phyloP scores from a whole-genome alignment of 2,329 filamentous ascomycete genomes.

The Calonectria ilicicola region DNA sequence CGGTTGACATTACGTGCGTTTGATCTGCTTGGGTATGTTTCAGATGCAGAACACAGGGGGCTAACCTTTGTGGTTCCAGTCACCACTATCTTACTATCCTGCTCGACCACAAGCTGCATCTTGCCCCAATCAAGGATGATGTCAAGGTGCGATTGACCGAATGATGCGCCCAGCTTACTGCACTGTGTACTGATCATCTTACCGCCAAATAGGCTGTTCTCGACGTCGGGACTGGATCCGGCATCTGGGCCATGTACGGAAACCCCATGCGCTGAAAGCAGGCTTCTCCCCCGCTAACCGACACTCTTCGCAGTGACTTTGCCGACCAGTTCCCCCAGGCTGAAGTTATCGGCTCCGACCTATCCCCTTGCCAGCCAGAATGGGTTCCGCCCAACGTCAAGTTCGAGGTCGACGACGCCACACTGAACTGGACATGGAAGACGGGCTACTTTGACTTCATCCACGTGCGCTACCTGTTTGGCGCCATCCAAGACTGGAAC shows the following conservation, averaged over 20 bases:
- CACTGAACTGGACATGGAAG: constrained; percentile 31
- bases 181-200: background rate
- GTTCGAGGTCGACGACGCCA: constrained; percentile 37
- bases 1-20: constrained; percentile 27
- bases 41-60: background rate
- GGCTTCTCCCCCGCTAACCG: background rate
- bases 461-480: constrained; percentile 36
- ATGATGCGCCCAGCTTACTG: background rate
- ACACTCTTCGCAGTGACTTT: constrained; percentile 27
- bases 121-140: constrained; percentile 34
- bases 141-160: constrained; percentile 7
- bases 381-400: constrained; percentile 38
- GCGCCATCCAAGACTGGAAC: constrained; percentile 33
- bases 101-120: constrained; percentile 33
- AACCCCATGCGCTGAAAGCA: background rate
- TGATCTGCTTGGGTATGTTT: background rate
- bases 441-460: constrained; percentile 29
- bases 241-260: constrained; percentile 29
- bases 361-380: constrained; percentile 33
- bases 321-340: constrained; percentile 30
- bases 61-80: background rate
- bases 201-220: constrained; percentile 31
- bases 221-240: constrained; percentile 40
- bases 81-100: constrained; percentile 36
- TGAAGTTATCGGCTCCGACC: constrained; percentile 32